Evolutionary conservation across 768 basidiomycete genomes (phyloP).

Genomic region (Cyclocybe aegerita): DNA sequence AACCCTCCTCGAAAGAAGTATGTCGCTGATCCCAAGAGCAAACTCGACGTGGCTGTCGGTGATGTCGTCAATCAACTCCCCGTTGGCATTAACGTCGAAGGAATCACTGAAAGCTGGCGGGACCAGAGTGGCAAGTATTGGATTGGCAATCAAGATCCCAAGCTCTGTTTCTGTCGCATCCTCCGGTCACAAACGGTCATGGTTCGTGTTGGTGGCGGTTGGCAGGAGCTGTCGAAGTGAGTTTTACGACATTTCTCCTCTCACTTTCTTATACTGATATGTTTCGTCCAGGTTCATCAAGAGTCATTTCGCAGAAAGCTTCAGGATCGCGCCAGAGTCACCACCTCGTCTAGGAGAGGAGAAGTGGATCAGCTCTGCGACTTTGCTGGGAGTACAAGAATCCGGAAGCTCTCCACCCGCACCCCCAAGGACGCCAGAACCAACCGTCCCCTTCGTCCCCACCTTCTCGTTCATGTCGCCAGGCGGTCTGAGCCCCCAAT

Average conservation of each 20-base stretch:
- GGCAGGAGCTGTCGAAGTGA: constrained; percentile 89
- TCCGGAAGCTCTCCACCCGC: constrained; percentile 30
- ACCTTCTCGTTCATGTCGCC: constrained; percentile 67
- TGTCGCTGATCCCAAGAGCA: constrained; percentile 85
- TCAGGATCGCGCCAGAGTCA: constrained; percentile 70
- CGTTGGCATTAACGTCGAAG: constrained; percentile 80
- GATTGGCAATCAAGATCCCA: constrained; percentile 92
- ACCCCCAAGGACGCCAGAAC: constrained; percentile 70
- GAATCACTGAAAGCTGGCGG: constrained; percentile 82
- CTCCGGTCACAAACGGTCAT: constrained; percentile 90
- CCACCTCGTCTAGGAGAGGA: constrained; percentile 61
- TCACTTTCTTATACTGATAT: constrained; percentile 9
- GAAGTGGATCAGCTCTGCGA: constrained; percentile 83
- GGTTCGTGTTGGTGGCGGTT: constrained; percentile 96
- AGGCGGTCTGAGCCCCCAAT: constrained; percentile 49
- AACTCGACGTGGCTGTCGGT: constrained; percentile 90
- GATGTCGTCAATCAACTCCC: constrained; percentile 88
- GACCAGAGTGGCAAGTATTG: constrained; percentile 95
- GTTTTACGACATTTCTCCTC: not conserved
- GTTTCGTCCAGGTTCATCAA: constrained; percentile 68
- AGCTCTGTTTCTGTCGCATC: constrained; percentile 89
- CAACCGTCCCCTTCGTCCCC: constrained; percentile 53
- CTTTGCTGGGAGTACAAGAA: constrained; percentile 59
- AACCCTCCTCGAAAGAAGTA: constrained; percentile 64
- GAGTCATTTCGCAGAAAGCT: constrained; percentile 82